Conservation (phyloP, 306 rosid genomes). For the Cicer cuneatum region DNA sequence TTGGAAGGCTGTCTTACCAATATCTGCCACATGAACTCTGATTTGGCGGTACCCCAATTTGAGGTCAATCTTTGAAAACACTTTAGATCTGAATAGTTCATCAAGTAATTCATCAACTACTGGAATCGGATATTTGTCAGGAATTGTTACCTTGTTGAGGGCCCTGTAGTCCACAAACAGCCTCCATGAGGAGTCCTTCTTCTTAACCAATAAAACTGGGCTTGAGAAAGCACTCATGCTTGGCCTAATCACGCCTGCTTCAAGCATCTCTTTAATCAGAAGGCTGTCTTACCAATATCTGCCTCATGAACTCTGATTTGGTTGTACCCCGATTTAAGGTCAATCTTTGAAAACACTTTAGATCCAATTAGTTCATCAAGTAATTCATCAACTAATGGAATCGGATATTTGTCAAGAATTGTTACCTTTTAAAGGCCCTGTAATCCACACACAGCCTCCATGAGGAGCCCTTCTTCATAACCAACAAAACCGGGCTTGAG, state of each 20-base stretch:
- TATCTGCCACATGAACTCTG: neutral
- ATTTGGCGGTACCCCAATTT: neutral
- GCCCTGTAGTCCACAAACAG: neutral
- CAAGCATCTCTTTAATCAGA: too few species aligned
- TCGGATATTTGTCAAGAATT: neutral
- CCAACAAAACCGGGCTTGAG: neutral
- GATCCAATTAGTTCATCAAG: neutral
- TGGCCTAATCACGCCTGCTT: neutral
- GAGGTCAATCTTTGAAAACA: neutral
- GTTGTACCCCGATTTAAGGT: neutral
- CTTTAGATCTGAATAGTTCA: neutral
- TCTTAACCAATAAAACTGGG: neutral
- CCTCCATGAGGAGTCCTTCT: neutral
- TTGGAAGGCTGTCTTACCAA: neutral
- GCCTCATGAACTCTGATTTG: neutral
- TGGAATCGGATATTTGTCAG: neutral
- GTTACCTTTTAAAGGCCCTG: neutral
- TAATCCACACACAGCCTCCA: neutral
- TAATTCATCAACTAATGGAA: neutral
- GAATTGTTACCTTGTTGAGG: neutral
- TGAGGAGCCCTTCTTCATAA: neutral
- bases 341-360: neutral
- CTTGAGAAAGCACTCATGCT: neutral
- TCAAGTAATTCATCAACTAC: neutral
- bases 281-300: neutral